Evolutionary conservation across 2,329 filamentous ascomycete species (phyloP).

Genomic region (Akanthomyces lecanii): DNA sequence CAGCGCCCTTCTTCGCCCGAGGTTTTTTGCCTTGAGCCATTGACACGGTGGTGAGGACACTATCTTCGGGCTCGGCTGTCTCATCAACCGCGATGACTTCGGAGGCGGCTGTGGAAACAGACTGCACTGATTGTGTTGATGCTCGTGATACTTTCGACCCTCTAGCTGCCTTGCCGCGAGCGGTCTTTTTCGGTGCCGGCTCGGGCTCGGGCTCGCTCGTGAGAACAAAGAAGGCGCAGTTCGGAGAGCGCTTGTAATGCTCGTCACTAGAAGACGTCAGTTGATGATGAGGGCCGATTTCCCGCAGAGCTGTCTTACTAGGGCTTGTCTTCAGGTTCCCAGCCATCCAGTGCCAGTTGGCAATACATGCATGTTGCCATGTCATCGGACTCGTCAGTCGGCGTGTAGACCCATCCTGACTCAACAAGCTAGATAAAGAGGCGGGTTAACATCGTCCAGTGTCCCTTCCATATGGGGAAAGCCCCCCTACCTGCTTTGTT

Average conservation of each 20-base stretch:
- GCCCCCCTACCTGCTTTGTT: slow-evolving; percentile 65
- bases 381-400: slow-evolving; percentile 76
- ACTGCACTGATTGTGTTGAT: slow-evolving; percentile 58
- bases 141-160: slow-evolving; percentile 67
- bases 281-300: neutral
- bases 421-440: slow-evolving; percentile 65
- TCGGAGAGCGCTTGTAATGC: slow-evolving; percentile 71
- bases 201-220: slow-evolving; percentile 42
- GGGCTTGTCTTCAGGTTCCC: slow-evolving; percentile 90
- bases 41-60: slow-evolving; percentile 55
- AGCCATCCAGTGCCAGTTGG: slow-evolving; percentile 82
- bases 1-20: slow-evolving; percentile 49
- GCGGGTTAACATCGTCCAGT: slow-evolving; percentile 14
- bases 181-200: slow-evolving; percentile 50
- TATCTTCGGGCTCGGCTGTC: slow-evolving; percentile 52
- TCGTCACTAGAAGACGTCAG: slow-evolving; percentile 62
- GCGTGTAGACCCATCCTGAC: slow-evolving; percentile 91
- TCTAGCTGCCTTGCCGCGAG: slow-evolving; percentile 49
- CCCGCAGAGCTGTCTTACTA: slow-evolving; percentile 49
- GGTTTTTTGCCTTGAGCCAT: slow-evolving; percentile 45
- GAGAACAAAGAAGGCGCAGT: slow-evolving; percentile 79
- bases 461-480: neutral
- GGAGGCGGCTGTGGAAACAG: slow-evolving; percentile 46
- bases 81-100: slow-evolving; percentile 48
- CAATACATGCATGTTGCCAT: slow-evolving; percentile 91